A percentile compares a stretch with the other conserved stretches of the same genome.
Evolutionary conservation across 208 protist genomes (phyloP).

Genomic region (Perkinsela sp.): DNA sequence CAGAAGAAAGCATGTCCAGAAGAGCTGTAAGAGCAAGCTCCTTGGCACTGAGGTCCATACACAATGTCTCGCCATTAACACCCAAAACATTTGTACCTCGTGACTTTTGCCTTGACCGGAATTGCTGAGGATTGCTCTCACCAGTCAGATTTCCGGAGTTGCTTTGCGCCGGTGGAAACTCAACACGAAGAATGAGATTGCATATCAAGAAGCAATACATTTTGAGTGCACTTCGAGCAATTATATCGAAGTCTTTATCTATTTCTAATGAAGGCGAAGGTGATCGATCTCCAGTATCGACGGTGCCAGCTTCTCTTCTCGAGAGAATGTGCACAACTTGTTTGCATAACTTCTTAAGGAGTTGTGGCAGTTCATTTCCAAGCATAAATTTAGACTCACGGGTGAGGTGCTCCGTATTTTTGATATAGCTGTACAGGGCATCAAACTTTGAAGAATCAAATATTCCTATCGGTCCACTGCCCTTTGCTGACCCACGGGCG

Average conservation of each 20-base stretch:
- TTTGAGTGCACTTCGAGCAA: background rate
- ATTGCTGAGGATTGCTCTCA: background rate
- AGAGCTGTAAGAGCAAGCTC: background rate
- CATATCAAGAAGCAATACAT: background rate
- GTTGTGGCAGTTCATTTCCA: background rate
- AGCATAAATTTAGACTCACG: background rate
- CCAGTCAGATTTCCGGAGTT: background rate
- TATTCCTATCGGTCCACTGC: background rate
- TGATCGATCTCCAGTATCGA: background rate
- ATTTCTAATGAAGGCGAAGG: background rate
- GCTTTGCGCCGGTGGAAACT: background rate
- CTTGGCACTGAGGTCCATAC: background rate
- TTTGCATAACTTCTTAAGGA: background rate
- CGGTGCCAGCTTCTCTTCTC: background rate
- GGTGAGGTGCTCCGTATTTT: background rate
- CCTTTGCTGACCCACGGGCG: background rate
- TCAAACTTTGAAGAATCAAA: background rate
- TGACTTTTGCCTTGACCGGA: background rate
- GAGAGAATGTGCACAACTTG: background rate
- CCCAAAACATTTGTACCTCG: background rate
- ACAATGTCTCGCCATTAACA: background rate
- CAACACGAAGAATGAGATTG: background rate
- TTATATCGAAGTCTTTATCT: background rate
- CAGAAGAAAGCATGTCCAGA: background rate
- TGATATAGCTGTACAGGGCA: background rate